A percentile compares a stretch with the other conserved stretches of the same genome.
Conservation (phyloP, 129 eudicot genomes). For the Chrysanthemum makinoi region DNA sequence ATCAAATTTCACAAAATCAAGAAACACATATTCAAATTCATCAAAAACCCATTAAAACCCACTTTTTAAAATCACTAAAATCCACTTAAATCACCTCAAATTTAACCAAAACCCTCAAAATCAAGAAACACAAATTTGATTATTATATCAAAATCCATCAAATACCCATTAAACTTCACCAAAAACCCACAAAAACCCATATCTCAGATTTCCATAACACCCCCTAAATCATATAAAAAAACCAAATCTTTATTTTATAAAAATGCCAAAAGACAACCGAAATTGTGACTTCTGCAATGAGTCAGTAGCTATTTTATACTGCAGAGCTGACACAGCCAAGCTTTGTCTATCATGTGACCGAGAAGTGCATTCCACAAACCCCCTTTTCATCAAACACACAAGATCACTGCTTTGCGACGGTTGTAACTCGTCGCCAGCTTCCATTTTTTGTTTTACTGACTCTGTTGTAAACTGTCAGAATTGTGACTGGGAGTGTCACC, state of each 20-base stretch:
- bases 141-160: no score
- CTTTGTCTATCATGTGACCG: constrained; percentile 75
- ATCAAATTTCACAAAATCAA: neutral
- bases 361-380: constrained; percentile 78
- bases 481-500: constrained; percentile 80
- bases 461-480: constrained; percentile 70
- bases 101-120: neutral
- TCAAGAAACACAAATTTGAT: no score
- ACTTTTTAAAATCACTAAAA: neutral
- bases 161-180: neutral
- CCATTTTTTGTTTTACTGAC: constrained; percentile 65
- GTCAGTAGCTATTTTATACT: constrained; percentile 57
- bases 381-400: constrained; percentile 67
- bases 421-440: constrained; percentile 67
- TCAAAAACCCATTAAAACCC: neutral
- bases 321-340: constrained; percentile 86
- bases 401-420: constrained; percentile 68
- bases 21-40: neutral
- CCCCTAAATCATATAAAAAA: neutral
- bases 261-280: constrained; percentile 15
- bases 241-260: neutral
- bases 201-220: neutral
- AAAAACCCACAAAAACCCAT: neutral
- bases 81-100: neutral
- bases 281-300: constrained; percentile 75